A percentile compares a stretch with the other conserved stretches of the same genome.
Conservation (phyloP, 2,329 filamentous ascomycete genomes). For the Neofusicoccum parvum region DNA sequence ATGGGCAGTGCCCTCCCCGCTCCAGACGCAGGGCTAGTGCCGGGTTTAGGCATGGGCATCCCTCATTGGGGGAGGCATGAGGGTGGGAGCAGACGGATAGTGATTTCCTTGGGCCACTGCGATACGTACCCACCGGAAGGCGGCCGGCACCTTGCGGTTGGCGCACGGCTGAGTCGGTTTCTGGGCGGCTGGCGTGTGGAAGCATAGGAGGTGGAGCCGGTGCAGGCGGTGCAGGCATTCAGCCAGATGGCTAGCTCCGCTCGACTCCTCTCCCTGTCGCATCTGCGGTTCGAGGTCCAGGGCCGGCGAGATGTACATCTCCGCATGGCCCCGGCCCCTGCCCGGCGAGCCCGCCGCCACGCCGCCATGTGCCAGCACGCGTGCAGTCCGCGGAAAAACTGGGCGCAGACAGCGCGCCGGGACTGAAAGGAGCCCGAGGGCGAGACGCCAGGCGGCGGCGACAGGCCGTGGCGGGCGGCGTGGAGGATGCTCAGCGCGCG, state of each 20-base stretch:
- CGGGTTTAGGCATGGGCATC: not conserved
- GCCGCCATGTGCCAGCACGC: not conserved
- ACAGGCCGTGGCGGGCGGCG: not conserved
- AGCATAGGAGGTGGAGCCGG: conserved; percentile 8
- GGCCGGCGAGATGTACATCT: not conserved
- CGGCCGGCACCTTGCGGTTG: conserved; percentile 5
- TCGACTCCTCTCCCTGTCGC: not conserved
- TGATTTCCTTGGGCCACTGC: not conserved
- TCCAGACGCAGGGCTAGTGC: conserved; percentile 9
- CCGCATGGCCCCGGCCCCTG: not conserved
- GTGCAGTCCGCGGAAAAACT: not conserved
- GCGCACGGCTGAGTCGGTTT: conserved; percentile 9
- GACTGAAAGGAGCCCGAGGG: not conserved
- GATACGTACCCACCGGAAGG: conserved; percentile 7
- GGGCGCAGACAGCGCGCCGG: no score
- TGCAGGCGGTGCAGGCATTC: not conserved
- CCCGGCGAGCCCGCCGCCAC: not conserved
- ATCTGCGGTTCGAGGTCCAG: not conserved
- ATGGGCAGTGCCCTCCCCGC: conserved; percentile 12
- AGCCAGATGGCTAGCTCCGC: not conserved
- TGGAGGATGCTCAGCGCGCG: not conserved
- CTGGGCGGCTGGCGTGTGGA: not conserved
- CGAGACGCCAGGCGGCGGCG: not conserved
- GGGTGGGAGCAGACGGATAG: not conserved
- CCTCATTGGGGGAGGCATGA: not conserved